These are phyloP conservation scores for Rhodamnia argentea DNA, from an alignment of 345 rosid species.

Conservation along the genomic window DNA sequence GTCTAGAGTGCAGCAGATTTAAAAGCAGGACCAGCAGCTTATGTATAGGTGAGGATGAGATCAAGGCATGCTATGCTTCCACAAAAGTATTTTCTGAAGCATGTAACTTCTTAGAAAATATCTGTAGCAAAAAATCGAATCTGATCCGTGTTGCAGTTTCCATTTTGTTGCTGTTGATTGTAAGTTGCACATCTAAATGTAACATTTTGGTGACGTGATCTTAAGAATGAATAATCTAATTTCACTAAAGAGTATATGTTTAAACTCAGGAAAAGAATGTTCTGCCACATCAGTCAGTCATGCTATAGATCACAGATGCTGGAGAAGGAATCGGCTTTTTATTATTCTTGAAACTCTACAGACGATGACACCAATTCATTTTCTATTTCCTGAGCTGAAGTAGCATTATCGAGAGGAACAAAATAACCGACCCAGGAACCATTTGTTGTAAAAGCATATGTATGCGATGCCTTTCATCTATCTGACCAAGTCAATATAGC, in stretches of 20 bases:
- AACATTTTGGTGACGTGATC: neutral
- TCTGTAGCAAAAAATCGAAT: neutral
- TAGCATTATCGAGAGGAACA: neutral
- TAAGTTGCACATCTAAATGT: neutral
- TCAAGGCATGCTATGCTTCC: neutral
- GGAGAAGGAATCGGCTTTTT: neutral
- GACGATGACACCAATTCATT: neutral
- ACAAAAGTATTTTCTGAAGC: neutral
- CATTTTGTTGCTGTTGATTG: neutral
- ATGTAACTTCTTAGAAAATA: neutral
- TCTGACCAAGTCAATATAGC: too few species aligned
- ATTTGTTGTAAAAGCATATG: too few species aligned
- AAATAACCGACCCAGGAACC: too few species aligned
- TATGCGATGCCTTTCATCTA: too few species aligned
- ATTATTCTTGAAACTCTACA: too few species aligned
- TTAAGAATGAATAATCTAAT: neutral
- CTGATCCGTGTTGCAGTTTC: neutral
- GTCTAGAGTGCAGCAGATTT: neutral
- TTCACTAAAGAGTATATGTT: too few species aligned
- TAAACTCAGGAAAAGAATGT: neutral
- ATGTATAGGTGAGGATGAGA: neutral
- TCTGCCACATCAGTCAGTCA: neutral
- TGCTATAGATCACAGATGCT: neutral
- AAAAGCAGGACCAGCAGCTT: neutral
- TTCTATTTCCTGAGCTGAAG: neutral